A percentile compares a stretch with the other conserved stretches of the same genome.
These are phyloP conservation scores for Ramichloridium luteum DNA, from an alignment of 2,329 filamentous ascomycete species.

Conservation along the genomic window DNA sequence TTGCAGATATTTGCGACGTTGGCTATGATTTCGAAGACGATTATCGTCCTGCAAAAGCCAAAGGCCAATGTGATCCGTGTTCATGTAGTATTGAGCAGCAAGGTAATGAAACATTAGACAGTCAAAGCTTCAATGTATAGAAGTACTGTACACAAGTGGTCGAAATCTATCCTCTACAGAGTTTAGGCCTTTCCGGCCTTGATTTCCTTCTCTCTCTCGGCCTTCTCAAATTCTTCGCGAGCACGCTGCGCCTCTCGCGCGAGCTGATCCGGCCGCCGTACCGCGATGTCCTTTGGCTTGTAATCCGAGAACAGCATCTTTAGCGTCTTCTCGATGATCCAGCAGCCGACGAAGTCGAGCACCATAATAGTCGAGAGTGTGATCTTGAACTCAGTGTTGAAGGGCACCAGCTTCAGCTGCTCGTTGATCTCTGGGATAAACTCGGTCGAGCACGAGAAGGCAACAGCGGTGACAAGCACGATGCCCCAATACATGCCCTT, in stretches of 20 bases:
- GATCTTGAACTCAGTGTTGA: conserved; percentile 75
- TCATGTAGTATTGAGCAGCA: no score
- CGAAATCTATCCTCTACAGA: no score
- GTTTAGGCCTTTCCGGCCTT: conserved; percentile 21
- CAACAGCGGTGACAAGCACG: conserved; percentile 74
- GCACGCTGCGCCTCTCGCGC: conserved; percentile 61
- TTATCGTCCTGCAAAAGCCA: no score
- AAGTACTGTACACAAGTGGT: no score
- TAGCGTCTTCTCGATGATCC: conserved; percentile 70
- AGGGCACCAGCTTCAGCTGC: conserved; percentile 83
- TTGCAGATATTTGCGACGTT: no score
- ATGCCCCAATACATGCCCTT: conserved; percentile 97
- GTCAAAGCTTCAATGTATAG: no score
- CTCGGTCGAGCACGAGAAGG: conserved; percentile 89
- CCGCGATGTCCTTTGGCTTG: conserved; percentile 83
- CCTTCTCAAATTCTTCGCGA: conserved; percentile 34
- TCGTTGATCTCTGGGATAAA: conserved; percentile 92
- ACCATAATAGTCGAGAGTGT: conserved; percentile 79
- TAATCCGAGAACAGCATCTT: conserved; percentile 85
- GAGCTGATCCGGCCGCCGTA: conserved; percentile 75
- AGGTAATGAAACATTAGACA: no score
- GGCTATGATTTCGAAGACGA: no score
- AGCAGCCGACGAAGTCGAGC: conserved; percentile 77
- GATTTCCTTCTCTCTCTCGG: conserved; percentile 27
- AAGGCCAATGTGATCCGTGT: no score